Percentiles rank a stretch among this genome's conserved stretches.
phyloP scores from a whole-genome alignment of 2,329 filamentous ascomycete genomes.

The Microsporum ferrugineum region DNA sequence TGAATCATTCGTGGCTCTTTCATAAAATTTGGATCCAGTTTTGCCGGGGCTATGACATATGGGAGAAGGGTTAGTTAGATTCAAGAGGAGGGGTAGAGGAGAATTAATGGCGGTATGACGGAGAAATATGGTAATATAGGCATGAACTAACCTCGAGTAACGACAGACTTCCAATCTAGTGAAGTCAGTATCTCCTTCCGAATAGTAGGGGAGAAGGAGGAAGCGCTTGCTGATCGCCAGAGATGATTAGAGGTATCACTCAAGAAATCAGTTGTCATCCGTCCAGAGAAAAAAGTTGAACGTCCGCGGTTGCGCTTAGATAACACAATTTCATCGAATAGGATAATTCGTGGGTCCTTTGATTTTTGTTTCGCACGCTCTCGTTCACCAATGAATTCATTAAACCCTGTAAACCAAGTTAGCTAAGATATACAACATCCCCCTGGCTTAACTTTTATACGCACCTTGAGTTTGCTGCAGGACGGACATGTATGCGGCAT shows the following conservation, averaged over 20 bases:
- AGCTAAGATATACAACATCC: not conserved
- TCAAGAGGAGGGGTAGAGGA: constrained; percentile 26
- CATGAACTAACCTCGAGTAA: constrained; percentile 37
- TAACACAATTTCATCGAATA: constrained; percentile 55
- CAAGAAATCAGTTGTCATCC: constrained; percentile 44
- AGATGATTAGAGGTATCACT: constrained; percentile 52
- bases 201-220: constrained; percentile 43
- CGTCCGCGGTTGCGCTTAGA: constrained; percentile 53
- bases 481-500: constrained; percentile 51
- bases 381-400: constrained; percentile 54
- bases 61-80: not conserved
- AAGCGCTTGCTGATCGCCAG: constrained; percentile 51
- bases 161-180: constrained; percentile 43
- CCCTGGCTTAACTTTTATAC: constrained; percentile 7
- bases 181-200: constrained; percentile 34
- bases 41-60: constrained; percentile 60
- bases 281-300: constrained; percentile 44
- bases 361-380: constrained; percentile 41
- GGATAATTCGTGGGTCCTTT: constrained; percentile 46
- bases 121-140: not conserved
- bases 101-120: not conserved
- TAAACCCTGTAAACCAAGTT: constrained; percentile 38
- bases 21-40: constrained; percentile 77
- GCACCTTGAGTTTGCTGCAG: constrained; percentile 53
- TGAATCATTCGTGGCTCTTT: constrained; percentile 83